Base-by-base conservation (phyloP, 805 yeast species). In the Wilhelminamyces savonicus region DNA sequence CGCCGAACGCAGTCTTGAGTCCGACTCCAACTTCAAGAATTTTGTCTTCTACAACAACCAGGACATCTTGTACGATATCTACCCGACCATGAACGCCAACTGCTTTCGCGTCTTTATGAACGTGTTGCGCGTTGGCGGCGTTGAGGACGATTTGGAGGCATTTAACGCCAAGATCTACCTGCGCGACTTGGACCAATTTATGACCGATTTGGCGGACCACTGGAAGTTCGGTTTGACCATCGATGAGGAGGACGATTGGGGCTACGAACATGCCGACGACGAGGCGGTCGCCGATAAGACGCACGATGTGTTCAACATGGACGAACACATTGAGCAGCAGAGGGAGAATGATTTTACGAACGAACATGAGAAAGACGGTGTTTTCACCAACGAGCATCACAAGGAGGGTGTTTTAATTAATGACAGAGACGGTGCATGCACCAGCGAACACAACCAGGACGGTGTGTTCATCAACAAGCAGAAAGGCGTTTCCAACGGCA, bases 51-150 rank as follows among this genome's bases (percentile, higher is more conserved):
- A 36, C 29, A 52, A 52, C 39, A 55, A 65, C 23, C 53, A 57
- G 13, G 59, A 56, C 29, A 60, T 67, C 29, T 52, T 72, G 23
- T 69, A 60, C 43, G 76, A 70, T 40, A 68, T 70, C 30, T 72
- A 69, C 41, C 66, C 74, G 11, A 56, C 52, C 36, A 59, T 70
- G 61, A 65, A 64, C 46, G 33, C 52, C 18, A 54, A 53, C 34
- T 62, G 72, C 16, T 71, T 61, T 42, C 40, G 45, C 16, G 56
- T 66, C 10, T 65, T 72, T 37, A 55, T 56, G 39, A 54, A 60
- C 34, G 48, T 70, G 27, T 54, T 73, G 39, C 44, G 48, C 26
- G 43, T 54, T 21, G 64, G 63, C 6, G 56, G 59, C 16, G 39
- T 53, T 16, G 66, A 64, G 20, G 65, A 57, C 30, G 59, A 49